These are phyloP conservation scores for Corchorus olitorius DNA, from an alignment of 345 rosid genomes.

Conservation along the genomic window DNA sequence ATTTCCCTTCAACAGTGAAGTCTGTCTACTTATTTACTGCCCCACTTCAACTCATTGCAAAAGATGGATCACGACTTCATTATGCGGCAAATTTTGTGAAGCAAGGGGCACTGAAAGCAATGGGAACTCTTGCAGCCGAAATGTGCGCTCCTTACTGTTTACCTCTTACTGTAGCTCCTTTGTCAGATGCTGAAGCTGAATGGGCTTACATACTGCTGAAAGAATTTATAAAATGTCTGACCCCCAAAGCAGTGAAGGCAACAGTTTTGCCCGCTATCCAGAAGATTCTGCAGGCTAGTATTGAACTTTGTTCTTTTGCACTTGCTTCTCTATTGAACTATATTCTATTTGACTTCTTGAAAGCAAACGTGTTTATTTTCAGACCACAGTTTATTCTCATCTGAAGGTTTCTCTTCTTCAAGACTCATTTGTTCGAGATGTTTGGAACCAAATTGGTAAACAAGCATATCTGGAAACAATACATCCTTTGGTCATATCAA, in stretches of 20 bases:
- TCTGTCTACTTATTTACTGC: conserved; percentile 83
- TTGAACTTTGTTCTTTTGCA: conserved; percentile 25
- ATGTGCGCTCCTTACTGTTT: conserved; percentile 76
- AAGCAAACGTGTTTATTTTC: conserved; percentile 42
- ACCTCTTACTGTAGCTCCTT: conserved; percentile 59
- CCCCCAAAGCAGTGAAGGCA: conserved; percentile 63
- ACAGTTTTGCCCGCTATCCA: conserved; percentile 76
- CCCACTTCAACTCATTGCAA: conserved; percentile 78
- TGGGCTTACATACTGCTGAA: conserved; percentile 74
- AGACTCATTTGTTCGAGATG: conserved; percentile 84
- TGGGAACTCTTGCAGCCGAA: conserved; percentile 89
- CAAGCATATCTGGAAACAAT: conserved; percentile 70
- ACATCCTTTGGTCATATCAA: conserved; percentile 81
- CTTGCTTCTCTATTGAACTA: conserved; percentile 20
- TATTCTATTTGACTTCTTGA: conserved; percentile 25
- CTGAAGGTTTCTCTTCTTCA: conserved; percentile 91
- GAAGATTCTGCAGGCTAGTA: conserved; percentile 87
- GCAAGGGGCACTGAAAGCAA: conserved; percentile 79
- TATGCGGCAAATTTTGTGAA: conserved; percentile 86
- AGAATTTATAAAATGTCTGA: conserved; percentile 72
- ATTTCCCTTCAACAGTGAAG: conserved; percentile 76
- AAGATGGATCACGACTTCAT: conserved; percentile 62
- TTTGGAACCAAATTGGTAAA: conserved; percentile 81
- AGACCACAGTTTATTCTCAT: conserved; percentile 90
- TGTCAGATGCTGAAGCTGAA: conserved; percentile 76